Base-by-base conservation (phyloP, 352 stramenopile genomes). In the Peronospora tabacina region DNA sequence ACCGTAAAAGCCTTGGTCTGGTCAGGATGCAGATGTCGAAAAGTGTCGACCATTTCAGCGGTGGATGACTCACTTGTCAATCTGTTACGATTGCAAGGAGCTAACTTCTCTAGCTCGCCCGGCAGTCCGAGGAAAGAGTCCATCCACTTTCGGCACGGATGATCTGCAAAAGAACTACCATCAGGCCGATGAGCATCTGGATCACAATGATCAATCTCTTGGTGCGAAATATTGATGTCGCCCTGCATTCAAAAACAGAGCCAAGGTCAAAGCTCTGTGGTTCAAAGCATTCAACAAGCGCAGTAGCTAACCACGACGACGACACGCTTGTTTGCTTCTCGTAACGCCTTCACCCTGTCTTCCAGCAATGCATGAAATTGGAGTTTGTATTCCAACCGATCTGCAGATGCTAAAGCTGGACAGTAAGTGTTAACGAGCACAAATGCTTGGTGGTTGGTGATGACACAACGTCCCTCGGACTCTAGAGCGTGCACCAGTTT, bases 341-440 rank as follows among this genome's bases (percentile, higher is more conserved):
- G 70, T 7, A 86, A 39, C 28, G 70, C 59, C 7, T 45, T 56
- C 2, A 96, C 66, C 11, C 85, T 72, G 20, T 88, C 68, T 53
- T 74, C 51, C 4, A 96, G 59, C 24, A 90, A 47, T 20, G 58
- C 58, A 44, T 94, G 79, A 46, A 95, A 95, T 19, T 77, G 65
- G 12, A 91, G 53, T 49, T 96, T 96, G 59, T 88, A 94, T 47
- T 85, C 72, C n/a, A 89, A 59, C 0, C 86, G 77, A 46, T 93
- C 82, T 16, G 45, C 39, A 22, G 75, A 86, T 22, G 69, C 65
- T 16, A 84, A 58, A 6, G 85, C 82, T 22, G 85, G 85, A 26
- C 83, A 94, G 58, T 96, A 96, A 15, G 88, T 75, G 57, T 96
- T 96, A 30, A 96, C 41, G 12, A 96, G 63, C 28, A 95, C 74